phyloP scores from a whole-genome alignment of 441 rosid species.

The Iberis amara region DNA sequence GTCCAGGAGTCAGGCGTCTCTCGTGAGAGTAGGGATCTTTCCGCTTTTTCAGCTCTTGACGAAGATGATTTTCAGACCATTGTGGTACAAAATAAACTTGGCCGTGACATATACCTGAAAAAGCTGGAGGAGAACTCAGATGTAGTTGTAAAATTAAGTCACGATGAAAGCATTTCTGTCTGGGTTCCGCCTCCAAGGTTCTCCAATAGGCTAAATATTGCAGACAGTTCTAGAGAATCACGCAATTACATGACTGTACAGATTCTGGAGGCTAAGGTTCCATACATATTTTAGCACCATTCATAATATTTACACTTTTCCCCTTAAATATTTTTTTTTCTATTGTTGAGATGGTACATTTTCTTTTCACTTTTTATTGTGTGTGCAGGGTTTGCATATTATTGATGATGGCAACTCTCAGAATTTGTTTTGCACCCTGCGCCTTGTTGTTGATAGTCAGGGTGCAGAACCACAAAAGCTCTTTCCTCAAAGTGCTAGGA shows the following conservation, averaged over 20 bases:
- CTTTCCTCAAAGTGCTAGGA: conserved; percentile 98
- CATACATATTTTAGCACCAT: conserved; percentile 11
- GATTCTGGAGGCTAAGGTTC: conserved; percentile 94
- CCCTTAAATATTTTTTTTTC: background rate
- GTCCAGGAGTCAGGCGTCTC: conserved; percentile 55
- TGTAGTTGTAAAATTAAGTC: conserved; percentile 50
- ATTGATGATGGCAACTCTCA: conserved; percentile 94
- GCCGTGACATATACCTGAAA: conserved; percentile 76
- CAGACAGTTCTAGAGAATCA: conserved; percentile 77
- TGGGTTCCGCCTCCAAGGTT: conserved; percentile 99
- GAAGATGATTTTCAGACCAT: conserved; percentile 94
- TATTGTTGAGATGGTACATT: conserved; percentile 19
- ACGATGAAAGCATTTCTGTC: conserved; percentile 51
- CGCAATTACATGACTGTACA: conserved; percentile 69
- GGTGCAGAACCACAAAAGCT: conserved; percentile 86
- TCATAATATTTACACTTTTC: conserved; percentile 4
- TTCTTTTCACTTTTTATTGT: too few species aligned
- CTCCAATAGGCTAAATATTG: conserved; percentile 74
- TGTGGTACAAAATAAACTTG: conserved; percentile 82
- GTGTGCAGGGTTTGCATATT: conserved; percentile 72
- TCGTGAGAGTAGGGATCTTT: conserved; percentile 49
- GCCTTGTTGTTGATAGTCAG: conserved; percentile 72
- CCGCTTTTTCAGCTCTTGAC: conserved; percentile 80
- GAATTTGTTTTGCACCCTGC: conserved; percentile 82
- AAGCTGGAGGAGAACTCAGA: conserved; percentile 62